These are phyloP conservation scores for Suhomyces maxii DNA, from an alignment of 1,139 yeast genomes.

Conservation along the genomic window DNA sequence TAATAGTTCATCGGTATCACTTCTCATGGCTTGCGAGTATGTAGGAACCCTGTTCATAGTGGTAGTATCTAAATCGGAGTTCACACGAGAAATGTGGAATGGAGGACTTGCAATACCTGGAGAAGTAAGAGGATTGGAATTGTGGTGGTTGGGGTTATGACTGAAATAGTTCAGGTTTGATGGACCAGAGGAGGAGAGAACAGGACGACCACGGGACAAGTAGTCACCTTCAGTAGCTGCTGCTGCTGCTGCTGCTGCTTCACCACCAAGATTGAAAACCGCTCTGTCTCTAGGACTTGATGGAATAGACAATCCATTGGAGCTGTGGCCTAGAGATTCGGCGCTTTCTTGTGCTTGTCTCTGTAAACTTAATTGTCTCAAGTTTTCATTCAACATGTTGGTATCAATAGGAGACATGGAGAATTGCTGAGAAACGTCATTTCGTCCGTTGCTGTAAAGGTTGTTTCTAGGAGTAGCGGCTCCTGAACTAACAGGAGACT, in stretches of 20 bases:
- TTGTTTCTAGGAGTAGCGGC: constrained; percentile 45
- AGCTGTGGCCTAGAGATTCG: constrained; percentile 1
- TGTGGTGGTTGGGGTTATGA: constrained; percentile 2
- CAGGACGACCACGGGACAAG: constrained; percentile 18
- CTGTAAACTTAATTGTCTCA: constrained; percentile 54
- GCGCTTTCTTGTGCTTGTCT: constrained; percentile 38
- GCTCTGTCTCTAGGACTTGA: constrained; percentile 28
- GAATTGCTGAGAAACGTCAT: constrained; percentile 27
- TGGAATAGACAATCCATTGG: constrained; percentile 2
- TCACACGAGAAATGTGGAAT: constrained; percentile 57
- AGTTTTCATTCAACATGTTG: constrained; percentile 50
- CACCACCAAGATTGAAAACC: constrained; percentile 28
- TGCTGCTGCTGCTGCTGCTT: background rate
- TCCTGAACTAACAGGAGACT: constrained; percentile 58
- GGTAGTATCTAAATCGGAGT: constrained; percentile 38
- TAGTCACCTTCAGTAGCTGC: constrained; percentile 21
- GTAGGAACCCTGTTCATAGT: constrained; percentile 73
- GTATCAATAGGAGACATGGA: constrained; percentile 46
- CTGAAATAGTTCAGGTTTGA: constrained; percentile 12
- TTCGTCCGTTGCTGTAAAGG: constrained; percentile 1
- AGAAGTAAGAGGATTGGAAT: constrained; percentile 18
- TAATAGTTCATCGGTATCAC: constrained; percentile 49
- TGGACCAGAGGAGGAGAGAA: constrained; percentile 6
- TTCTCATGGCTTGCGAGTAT: constrained; percentile 70
- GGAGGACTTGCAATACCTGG: constrained; percentile 53